Conservation (phyloP, 768 basidiomycete genomes). For the Gymnopilus junonius region DNA sequence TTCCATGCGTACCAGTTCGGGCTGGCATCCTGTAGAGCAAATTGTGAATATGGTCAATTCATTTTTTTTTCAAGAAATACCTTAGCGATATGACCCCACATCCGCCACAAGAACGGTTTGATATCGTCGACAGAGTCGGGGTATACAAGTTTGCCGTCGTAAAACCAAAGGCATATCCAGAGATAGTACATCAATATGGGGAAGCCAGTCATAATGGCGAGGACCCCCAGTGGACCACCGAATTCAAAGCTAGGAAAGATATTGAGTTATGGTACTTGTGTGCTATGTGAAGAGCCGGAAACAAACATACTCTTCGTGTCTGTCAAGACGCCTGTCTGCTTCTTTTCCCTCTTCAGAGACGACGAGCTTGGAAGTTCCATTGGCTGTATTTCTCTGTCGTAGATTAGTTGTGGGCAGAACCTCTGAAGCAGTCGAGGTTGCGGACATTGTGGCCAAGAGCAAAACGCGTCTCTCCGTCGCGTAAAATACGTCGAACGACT, state of each 20-base stretch:
- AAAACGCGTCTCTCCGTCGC: neutral
- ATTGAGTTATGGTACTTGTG: constrained; percentile 10
- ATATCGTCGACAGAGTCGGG: constrained; percentile 75
- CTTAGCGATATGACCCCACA: constrained; percentile 85
- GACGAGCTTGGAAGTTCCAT: constrained; percentile 32
- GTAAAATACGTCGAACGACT: constrained; percentile 25
- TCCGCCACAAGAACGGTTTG: constrained; percentile 73
- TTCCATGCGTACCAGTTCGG: constrained; percentile 90
- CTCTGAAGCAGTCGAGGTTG: constrained; percentile 15
- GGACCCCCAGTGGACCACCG: constrained; percentile 90
- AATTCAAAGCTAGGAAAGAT: constrained; percentile 80
- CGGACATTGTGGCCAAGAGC: constrained; percentile 16
- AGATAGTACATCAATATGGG: constrained; percentile 98
- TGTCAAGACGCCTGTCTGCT: constrained; percentile 73
- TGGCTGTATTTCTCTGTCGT: constrained; percentile 27
- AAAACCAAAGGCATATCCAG: constrained; percentile 97
- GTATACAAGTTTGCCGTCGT: constrained; percentile 80
- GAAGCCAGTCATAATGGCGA: constrained; percentile 93
- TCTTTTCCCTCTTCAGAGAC: constrained; percentile 75
- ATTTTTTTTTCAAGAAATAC: constrained; percentile 42
- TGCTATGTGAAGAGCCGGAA: neutral
- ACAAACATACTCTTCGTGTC: constrained; percentile 58
- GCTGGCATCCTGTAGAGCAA: constrained; percentile 73
- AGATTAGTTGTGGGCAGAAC: constrained; percentile 10
- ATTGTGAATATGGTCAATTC: neutral